Conservation (phyloP, 345 rosid species). For the Anacardium occidentale region DNA sequence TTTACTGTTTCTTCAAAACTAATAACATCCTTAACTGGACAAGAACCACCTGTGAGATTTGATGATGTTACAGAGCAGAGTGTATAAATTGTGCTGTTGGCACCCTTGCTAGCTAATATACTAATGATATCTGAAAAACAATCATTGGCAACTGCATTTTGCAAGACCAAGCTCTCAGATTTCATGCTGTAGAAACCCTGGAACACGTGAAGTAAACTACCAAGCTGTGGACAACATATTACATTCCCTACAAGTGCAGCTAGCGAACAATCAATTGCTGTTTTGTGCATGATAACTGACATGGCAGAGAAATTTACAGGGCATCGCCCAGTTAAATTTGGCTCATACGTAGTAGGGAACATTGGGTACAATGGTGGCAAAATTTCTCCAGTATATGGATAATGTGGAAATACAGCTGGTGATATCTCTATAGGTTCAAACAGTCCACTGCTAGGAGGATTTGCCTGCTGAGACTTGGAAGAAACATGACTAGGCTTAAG, state of each 20-base stretch:
- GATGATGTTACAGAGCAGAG: constrained; percentile 75
- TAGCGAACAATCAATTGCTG: constrained; percentile 85
- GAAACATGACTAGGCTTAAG: constrained; percentile 48
- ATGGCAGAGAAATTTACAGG: constrained; percentile 77
- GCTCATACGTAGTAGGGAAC: constrained; percentile 74
- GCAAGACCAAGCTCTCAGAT: constrained; percentile 74
- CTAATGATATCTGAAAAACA: constrained; percentile 96
- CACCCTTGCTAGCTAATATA: constrained; percentile 79
- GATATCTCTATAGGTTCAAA: constrained; percentile 93
- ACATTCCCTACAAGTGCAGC: constrained; percentile 89
- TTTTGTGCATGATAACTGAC: constrained; percentile 56
- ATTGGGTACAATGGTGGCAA: constrained; percentile 81
- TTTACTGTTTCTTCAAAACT: constrained; percentile 71
- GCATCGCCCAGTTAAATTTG: constrained; percentile 85
- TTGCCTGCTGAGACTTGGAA: constrained; percentile 53
- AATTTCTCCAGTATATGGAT: constrained; percentile 54
- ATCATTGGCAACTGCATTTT: constrained; percentile 67
- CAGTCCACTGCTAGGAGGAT: constrained; percentile 64
- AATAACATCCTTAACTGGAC: constrained; percentile 67
- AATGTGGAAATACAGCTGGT: constrained; percentile 71
- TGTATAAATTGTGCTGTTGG: constrained; percentile 60
- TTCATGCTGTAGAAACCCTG: constrained; percentile 57
- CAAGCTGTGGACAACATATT: constrained; percentile 92
- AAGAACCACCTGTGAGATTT: constrained; percentile 90
- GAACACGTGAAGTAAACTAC: constrained; percentile 78